A percentile compares a stretch with the other conserved stretches of the same genome.
Evolutionary conservation across 345 rosid species (phyloP).

Genomic region (Arabis hirsuta): DNA sequence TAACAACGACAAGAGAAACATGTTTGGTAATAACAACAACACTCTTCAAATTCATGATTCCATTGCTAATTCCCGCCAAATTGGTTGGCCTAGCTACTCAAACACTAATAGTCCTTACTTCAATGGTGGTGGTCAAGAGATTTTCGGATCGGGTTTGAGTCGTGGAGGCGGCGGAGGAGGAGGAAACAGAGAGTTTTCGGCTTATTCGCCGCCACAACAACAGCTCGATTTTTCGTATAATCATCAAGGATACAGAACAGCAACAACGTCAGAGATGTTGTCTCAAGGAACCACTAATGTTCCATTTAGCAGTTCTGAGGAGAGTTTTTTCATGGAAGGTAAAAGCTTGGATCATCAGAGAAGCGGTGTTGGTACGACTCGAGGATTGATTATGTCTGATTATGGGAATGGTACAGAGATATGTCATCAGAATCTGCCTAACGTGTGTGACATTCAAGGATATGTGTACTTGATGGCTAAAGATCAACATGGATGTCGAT

Average conservation of each 20-base stretch:
- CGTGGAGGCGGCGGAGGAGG: constrained; percentile 11
- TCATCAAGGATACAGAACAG: constrained; percentile 8
- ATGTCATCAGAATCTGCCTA: constrained; percentile 35
- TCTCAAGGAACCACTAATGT: constrained; percentile 31
- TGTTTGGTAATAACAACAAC: background rate
- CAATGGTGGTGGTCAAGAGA: constrained; percentile 11
- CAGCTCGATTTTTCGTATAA: background rate
- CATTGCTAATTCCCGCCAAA: constrained; percentile 12
- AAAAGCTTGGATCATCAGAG: constrained; percentile 36
- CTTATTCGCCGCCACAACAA: constrained; percentile 10
- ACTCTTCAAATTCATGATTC: constrained; percentile 24
- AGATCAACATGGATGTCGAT: constrained; percentile 64
- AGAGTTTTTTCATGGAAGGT: constrained; percentile 43
- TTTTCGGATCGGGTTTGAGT: constrained; percentile 4
- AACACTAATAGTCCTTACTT: constrained; percentile 19
- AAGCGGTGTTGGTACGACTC: constrained; percentile 11
- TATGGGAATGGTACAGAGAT: constrained; percentile 21
- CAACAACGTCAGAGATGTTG: constrained; percentile 17
- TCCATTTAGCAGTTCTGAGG: constrained; percentile 37
- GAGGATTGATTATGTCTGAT: constrained; percentile 5
- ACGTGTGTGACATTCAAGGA: constrained; percentile 49
- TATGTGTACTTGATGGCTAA: constrained; percentile 52
- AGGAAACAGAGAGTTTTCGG: constrained; percentile 10
- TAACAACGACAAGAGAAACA: constrained; percentile 25
- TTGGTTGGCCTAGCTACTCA: constrained; percentile 38